Evolutionary conservation across 208 protist species (phyloP), one percentile per base, ranked within the genome.

Genomic region (Herpetomonas tarakana): DNA sequence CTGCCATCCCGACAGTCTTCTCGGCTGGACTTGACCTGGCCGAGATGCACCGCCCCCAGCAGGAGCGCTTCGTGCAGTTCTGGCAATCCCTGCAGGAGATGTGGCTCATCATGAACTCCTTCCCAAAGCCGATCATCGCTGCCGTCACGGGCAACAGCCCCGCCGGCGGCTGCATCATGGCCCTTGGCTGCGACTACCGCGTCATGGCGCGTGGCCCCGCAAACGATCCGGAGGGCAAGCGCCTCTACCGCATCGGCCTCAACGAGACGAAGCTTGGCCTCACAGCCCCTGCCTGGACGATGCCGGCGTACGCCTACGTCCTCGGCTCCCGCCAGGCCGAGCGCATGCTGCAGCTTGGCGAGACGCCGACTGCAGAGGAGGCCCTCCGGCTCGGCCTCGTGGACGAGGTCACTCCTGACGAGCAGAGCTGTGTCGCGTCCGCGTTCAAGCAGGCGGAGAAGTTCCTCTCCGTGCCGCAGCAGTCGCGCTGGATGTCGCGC

Each of bases 181-280:
- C 84, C 25, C 73, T 90, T 58, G 83, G 75, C 55, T 88, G 79
- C 66, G 87, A 94, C 70, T 90, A 78, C 68, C 81, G 87, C 46
- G 68, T 94, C 39, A 91, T 94, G 81, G 69, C 76, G 1, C 72
- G 79, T 27, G 72, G 72, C 14, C 83, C 86, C 9, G 67, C 69
- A 52, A 73, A 68, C 55, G 71, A 62, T 67, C 62, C 46, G 29
- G 71, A 68, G 57, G 47, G 0, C 26, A 73, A 59, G 54, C 77
- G 81, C 12, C 66, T 69, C 19, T 91, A 82, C 71, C 86, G 82
- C 52, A 94, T 94, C 25, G 87, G 87, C 11, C 63, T 94, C 22
- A 91, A 91, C 60, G 87, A 94, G 58, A 78, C 79, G 21, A 92
- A 88, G 68, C 66, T 92, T 11, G 84, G 84, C 24, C 65, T 94